These are phyloP conservation scores for Macadamia integrifolia DNA, from an alignment of 164 flowering plant species.

Conservation along the genomic window DNA sequence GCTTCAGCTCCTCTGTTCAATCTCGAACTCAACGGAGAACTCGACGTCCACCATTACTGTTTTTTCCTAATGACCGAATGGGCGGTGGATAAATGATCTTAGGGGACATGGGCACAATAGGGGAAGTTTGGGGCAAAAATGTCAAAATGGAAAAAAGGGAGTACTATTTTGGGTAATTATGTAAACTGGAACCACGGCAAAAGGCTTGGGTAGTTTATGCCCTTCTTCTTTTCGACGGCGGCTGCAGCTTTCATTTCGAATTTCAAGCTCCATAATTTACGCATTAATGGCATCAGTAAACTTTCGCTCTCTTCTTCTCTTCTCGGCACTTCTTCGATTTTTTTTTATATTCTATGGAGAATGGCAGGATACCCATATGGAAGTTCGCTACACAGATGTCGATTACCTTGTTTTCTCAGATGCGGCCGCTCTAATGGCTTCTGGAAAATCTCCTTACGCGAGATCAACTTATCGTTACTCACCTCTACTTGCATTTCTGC, in stretches of 20 bases:
- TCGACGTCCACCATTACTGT: too few species aligned
- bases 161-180: too few species aligned
- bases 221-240: too few species aligned
- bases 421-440: conserved; percentile 72
- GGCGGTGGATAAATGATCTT: too few species aligned
- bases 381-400: conserved; percentile 84
- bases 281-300: conserved; percentile 24
- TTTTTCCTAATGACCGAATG: too few species aligned
- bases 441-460: conserved; percentile 67
- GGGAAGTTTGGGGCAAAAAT: too few species aligned
- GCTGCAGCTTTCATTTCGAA: background rate
- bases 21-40: too few species aligned
- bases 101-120: too few species aligned
- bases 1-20: too few species aligned
- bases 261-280: background rate
- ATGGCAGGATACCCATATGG: conserved; percentile 95
- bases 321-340: conserved; percentile 59
- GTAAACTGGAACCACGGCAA: too few species aligned
- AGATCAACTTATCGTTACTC: conserved; percentile 85
- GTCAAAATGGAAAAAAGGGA: too few species aligned
- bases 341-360: conserved; percentile 71
- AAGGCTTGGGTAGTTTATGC: too few species aligned
- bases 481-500: conserved; percentile 75
- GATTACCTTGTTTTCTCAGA: conserved; percentile 93
- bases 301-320: conserved; percentile 35